phyloP scores from a whole-genome alignment of 805 yeast species.

The Maudiozyma saulgeensis region DNA sequence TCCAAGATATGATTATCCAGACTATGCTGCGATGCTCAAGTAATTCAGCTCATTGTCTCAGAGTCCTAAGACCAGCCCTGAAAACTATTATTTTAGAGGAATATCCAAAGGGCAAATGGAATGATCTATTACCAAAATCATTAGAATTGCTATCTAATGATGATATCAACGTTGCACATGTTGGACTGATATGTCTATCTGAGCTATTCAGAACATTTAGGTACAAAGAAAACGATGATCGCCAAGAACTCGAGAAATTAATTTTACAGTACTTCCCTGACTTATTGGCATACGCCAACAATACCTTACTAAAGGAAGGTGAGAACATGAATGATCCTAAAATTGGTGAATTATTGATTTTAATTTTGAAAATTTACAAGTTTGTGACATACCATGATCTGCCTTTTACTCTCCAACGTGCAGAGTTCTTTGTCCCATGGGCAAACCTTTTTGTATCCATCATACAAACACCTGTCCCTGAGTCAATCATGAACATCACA shows the following conservation, averaged over 20 bases:
- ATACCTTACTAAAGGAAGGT: slow-evolving; percentile 35
- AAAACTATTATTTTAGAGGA: slow-evolving; percentile 42
- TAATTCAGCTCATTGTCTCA: slow-evolving; percentile 32
- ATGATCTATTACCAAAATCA: slow-evolving; percentile 40
- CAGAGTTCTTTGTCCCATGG: slow-evolving; percentile 53
- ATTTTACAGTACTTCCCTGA: slow-evolving; percentile 53
- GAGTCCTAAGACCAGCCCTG: slow-evolving; percentile 41
- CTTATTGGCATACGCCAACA: slow-evolving; percentile 55
- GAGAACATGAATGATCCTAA: slow-evolving; percentile 27
- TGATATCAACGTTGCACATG: slow-evolving; percentile 38
- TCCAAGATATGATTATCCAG: slow-evolving; percentile 58
- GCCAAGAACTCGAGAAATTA: slow-evolving; percentile 46
- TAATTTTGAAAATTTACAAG: slow-evolving; percentile 68
- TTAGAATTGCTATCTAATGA: slow-evolving; percentile 36
- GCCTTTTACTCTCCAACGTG: slow-evolving; percentile 52
- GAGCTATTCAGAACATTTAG: slow-evolving; percentile 65
- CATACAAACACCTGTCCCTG: slow-evolving; percentile 43
- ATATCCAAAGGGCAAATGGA: slow-evolving; percentile 44
- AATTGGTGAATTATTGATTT: slow-evolving; percentile 63
- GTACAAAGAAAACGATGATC: slow-evolving; percentile 53
- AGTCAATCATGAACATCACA: slow-evolving; percentile 31
- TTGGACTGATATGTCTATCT: slow-evolving; percentile 61
- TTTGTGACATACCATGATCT: slow-evolving; percentile 64
- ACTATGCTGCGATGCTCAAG: slow-evolving; percentile 45
- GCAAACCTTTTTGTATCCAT: slow-evolving; percentile 65